Base-by-base conservation (phyloP, 192 early-diverging fungal species). In the Backusella tarrabulga region DNA sequence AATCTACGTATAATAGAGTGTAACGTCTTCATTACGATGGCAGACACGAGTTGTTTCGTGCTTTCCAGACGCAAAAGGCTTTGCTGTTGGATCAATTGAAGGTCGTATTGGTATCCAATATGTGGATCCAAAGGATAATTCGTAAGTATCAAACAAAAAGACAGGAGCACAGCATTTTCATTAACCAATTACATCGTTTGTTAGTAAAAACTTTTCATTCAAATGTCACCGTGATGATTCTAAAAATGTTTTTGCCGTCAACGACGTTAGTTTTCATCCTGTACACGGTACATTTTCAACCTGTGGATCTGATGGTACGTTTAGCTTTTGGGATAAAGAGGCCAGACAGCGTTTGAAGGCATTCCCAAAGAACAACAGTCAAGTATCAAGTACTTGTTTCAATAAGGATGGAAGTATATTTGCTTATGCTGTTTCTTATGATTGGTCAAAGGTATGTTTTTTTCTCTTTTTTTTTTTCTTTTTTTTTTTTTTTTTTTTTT, bases 281-380 rank as follows among this genome's bases (percentile, higher is more conserved):
- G 34, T 83, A 0, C 91, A 94, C 81, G 94, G 95, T 42, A 98
- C 97, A 15, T 97, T 97, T 76, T 88, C 92, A 15, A 97, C 96
- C 6, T 89, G 89, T 14, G 94, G 95, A 15, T 86, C 93, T 14
- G 97, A 99, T 80, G 97, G 97, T 34, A 86, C 88, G 19, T 89
- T 95, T 68, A 83, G 88, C 35, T 96, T 97, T 81, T 99, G 97
- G 97, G 97, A 99, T 83, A 97, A 97, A 83, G 95, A 95, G 76
- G 90, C 95, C 17, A 92, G 92, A 77, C 92, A 92, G 73, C 90
- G 92, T 71, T 87, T 97, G 75, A 97, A 97, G 87, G 73, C 80
- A n/a, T 91, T 95, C 75, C 72, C 85, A 32, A 90, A 90, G 35
- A 83, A 91, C 15, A 90, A 88, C 23, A 86, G 77, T 14, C 90